Evolutionary conservation across 805 yeast genomes (phyloP).

Genomic region (Debaryomyces prosopidis): DNA sequence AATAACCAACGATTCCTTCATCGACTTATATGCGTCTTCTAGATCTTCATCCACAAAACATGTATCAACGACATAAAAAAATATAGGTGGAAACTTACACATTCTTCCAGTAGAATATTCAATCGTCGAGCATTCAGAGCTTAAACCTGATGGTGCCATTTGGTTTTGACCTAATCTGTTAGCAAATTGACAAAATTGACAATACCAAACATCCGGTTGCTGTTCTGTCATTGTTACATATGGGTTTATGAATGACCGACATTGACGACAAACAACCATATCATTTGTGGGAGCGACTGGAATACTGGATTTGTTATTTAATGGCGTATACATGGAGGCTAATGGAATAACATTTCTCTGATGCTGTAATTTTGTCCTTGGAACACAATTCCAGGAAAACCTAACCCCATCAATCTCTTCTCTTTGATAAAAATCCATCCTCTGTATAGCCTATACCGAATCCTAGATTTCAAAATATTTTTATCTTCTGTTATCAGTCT

Average conservation of each 20-base stretch:
- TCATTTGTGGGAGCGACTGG: slow-evolving; percentile 34
- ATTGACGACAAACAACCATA: slow-evolving; percentile 49
- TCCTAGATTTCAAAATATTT: no score
- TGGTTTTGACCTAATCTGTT: slow-evolving; percentile 32
- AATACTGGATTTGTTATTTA: slow-evolving; percentile 46
- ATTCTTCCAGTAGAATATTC: slow-evolving; percentile 48
- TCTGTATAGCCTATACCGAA: neutral
- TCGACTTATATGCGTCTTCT: slow-evolving; percentile 36
- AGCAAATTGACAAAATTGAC: slow-evolving; percentile 54
- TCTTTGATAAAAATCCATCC: slow-evolving; percentile 49
- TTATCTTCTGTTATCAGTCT: no score
- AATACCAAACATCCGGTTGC: slow-evolving; percentile 47
- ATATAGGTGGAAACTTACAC: slow-evolving; percentile 47
- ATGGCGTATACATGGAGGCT: slow-evolving; percentile 60
- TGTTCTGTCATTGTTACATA: slow-evolving; percentile 36
- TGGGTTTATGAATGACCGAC: slow-evolving; percentile 57
- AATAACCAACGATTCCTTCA: slow-evolving; percentile 50
- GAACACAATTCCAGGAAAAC: slow-evolving; percentile 69
- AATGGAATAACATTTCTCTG: slow-evolving; percentile 54
- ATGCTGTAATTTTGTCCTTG: slow-evolving; percentile 54
- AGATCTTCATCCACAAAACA: slow-evolving; percentile 54
- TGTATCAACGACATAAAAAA: slow-evolving; percentile 57
- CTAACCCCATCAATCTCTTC: slow-evolving; percentile 78
- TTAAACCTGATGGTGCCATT: slow-evolving; percentile 33
- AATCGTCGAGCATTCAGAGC: slow-evolving; percentile 46